Conservation (phyloP, 352 stramenopile species). For the Globisporangium spiculum region DNA sequence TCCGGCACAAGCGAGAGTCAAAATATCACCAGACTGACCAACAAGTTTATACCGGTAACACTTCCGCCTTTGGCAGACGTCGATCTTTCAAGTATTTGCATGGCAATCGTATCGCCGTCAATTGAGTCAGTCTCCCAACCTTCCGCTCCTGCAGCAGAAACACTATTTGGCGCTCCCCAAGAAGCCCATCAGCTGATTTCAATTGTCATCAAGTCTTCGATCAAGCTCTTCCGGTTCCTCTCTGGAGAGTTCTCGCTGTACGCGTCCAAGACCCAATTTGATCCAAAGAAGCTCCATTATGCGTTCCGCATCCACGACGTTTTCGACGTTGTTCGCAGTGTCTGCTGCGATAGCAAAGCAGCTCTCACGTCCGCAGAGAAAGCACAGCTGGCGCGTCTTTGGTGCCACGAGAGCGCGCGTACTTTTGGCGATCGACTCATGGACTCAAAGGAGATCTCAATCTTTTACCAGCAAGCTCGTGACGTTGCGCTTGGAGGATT, state of each 20-base stretch:
- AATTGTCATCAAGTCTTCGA: conserved; percentile 49
- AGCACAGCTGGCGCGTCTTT: conserved; percentile 46
- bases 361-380: conserved; percentile 43
- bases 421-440: conserved; percentile 51
- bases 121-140: not conserved
- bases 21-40: conserved; percentile 27
- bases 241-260: conserved; percentile 14
- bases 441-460: conserved; percentile 26
- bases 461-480: conserved; percentile 44
- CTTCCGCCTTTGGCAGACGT: conserved; percentile 33
- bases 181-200: conserved; percentile 35
- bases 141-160: not conserved
- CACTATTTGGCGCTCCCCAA: conserved; percentile 15
- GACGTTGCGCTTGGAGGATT: conserved; percentile 49
- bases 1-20: not conserved
- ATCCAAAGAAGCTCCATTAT: conserved; percentile 52
- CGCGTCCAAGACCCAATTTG: conserved; percentile 19
- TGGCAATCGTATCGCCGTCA: conserved; percentile 18
- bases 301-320: conserved; percentile 39
- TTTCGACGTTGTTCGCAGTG: conserved; percentile 38
- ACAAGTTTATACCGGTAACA: conserved; percentile 33
- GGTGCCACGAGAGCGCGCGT: conserved; percentile 67
- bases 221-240: conserved; percentile 51
- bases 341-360: conserved; percentile 40
- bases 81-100: conserved; percentile 54